phyloP scores from a whole-genome alignment of 345 rosid species.

The Isatis tinctoria region DNA sequence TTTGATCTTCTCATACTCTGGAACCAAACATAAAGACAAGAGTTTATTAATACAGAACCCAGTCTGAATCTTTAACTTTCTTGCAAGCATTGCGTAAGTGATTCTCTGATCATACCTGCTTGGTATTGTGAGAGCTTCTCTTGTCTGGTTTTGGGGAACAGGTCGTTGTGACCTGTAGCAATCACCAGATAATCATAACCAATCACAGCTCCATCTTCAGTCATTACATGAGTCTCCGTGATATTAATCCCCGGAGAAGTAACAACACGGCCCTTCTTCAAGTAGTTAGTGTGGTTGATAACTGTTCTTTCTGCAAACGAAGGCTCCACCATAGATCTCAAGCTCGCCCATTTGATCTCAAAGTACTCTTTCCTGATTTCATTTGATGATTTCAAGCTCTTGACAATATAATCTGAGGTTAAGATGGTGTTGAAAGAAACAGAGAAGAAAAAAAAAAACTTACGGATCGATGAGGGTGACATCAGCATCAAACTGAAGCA shows the following conservation, averaged over 20 bases:
- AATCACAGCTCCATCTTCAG: constrained; percentile 42
- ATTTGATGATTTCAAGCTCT: not conserved
- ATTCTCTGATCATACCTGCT: constrained; percentile 49
- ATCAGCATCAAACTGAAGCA: constrained; percentile 51
- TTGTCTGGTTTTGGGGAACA: constrained; percentile 45
- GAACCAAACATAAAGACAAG: too few relatives aligned
- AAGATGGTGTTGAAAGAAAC: not conserved
- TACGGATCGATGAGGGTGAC: constrained; percentile 70
- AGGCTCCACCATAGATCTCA: constrained; percentile 89
- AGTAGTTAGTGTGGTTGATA: constrained; percentile 62
- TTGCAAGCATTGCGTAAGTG: not conserved
- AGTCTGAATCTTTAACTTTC: not conserved
- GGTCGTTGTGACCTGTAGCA: constrained; percentile 71
- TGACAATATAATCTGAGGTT: not conserved
- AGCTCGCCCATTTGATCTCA: constrained; percentile 80
- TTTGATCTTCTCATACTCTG: constrained; percentile 73
- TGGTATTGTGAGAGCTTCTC: constrained; percentile 55
- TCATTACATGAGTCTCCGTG: constrained; percentile 47
- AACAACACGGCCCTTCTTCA: constrained; percentile 51
- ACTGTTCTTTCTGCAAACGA: constrained; percentile 63
- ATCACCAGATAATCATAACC: constrained; percentile 75
- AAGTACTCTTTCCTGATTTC: constrained; percentile 80
- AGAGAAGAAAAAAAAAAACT: not conserved
- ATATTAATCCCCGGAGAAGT: constrained; percentile 56
- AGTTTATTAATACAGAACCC: too few relatives aligned